A percentile compares a stretch with the other conserved stretches of the same genome.
These are phyloP conservation scores for Fusarium tuaranense DNA, from an alignment of 2,329 filamentous ascomycete species.

Conservation along the genomic window DNA sequence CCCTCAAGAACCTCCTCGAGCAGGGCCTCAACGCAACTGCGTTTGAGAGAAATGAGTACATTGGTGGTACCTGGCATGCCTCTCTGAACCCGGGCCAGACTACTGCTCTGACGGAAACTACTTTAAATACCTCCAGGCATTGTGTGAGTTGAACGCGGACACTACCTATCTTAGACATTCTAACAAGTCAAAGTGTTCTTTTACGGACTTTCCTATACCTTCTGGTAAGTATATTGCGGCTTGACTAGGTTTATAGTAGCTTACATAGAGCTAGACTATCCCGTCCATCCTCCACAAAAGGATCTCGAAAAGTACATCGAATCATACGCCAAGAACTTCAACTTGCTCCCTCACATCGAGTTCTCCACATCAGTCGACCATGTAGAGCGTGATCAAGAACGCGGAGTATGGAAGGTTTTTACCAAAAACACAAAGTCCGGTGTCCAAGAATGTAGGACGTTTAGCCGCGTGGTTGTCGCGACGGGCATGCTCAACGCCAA, in stretches of 20 bases:
- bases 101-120: constrained; percentile 49
- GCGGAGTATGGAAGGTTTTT: constrained; percentile 45
- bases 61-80: constrained; percentile 58
- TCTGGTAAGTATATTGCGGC: constrained; percentile 27
- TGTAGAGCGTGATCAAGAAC: constrained; percentile 42
- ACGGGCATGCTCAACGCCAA: constrained; percentile 50
- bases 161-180: not conserved
- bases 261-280: constrained; percentile 25
- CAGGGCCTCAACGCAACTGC: constrained; percentile 56
- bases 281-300: constrained; percentile 41
- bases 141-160: constrained; percentile 33
- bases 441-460: constrained; percentile 31
- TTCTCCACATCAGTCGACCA: constrained; percentile 44
- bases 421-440: constrained; percentile 40
- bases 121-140: constrained; percentile 47
- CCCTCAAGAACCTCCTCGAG: constrained; percentile 57
- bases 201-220: constrained; percentile 51
- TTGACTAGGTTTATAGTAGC: not conserved
- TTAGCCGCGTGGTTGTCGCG: constrained; percentile 53
- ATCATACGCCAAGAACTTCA: constrained; percentile 48
- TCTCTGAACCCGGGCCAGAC: constrained; percentile 50
- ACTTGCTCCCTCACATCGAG: constrained; percentile 41
- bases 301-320: constrained; percentile 49
- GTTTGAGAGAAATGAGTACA: constrained; percentile 54
- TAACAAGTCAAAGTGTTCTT: constrained; percentile 41